A percentile compares a stretch with the other conserved stretches of the same genome.
Evolutionary conservation across 345 rosid genomes (phyloP).

Genomic region (Brassica napus): DNA sequence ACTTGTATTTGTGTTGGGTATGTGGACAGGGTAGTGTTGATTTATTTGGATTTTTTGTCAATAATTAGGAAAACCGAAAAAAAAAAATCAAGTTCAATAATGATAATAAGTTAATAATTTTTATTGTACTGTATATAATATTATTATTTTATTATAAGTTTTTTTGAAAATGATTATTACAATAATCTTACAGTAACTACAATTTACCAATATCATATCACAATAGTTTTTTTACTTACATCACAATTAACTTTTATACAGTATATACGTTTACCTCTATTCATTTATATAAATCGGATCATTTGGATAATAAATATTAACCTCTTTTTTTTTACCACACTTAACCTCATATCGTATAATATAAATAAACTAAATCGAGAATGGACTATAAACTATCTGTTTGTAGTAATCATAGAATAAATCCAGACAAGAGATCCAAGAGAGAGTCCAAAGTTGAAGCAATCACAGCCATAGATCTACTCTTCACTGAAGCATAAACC

Average conservation of each 20-base stretch:
- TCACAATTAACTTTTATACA: not conserved
- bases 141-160: not conserved
- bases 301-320: too few species aligned
- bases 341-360: too few species aligned
- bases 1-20: conserved; percentile 60
- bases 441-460: conserved; percentile 86
- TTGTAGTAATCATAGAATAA: conserved; percentile 6
- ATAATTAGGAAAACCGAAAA: not conserved
- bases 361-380: too few species aligned
- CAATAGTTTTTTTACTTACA: not conserved
- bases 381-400: too few species aligned
- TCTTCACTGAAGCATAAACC: conserved; percentile 67
- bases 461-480: conserved; percentile 76
- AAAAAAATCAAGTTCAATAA: not conserved
- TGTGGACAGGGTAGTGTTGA: not conserved
- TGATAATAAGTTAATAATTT: not conserved
- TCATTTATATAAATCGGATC: too few species aligned
- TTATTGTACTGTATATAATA: not conserved
- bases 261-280: too few species aligned
- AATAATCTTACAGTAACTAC: not conserved
- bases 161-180: not conserved
- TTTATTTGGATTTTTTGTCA: not conserved
- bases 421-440: conserved; percentile 77
- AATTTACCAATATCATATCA: not conserved
- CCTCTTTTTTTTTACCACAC: too few species aligned